Evolutionary conservation across 2,329 filamentous ascomycete genomes (phyloP).

Genomic region (Bipolaris bicolor): DNA sequence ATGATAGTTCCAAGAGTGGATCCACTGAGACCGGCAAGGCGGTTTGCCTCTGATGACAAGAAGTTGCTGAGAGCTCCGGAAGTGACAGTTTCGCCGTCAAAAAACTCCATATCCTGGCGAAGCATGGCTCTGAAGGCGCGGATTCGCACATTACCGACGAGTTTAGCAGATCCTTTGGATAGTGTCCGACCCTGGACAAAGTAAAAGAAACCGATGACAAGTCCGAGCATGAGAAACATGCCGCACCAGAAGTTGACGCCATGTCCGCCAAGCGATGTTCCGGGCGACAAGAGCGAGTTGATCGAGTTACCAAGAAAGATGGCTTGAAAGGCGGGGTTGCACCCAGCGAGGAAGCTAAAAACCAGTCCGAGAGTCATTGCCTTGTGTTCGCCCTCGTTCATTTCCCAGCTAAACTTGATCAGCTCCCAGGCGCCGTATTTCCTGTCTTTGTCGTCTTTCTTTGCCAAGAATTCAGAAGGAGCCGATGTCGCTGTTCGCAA

Average conservation of each 20-base stretch:
- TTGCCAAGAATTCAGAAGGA: slow-evolving; percentile 67
- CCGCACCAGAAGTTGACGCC: slow-evolving; percentile 68
- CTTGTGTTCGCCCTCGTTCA: slow-evolving; percentile 44
- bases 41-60: slow-evolving; percentile 76
- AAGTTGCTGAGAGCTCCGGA: slow-evolving; percentile 81
- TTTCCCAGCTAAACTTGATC: slow-evolving; percentile 40
- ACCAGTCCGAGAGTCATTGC: slow-evolving; percentile 53
- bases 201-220: slow-evolving; percentile 35
- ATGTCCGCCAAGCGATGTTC: slow-evolving; percentile 60
- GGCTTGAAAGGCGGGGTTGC: slow-evolving; percentile 61
- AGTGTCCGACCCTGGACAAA: slow-evolving; percentile 57
- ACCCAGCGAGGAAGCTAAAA: slow-evolving; percentile 44
- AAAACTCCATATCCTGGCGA: slow-evolving; percentile 83
- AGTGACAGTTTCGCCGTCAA: slow-evolving; percentile 88
- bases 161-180: slow-evolving; percentile 60
- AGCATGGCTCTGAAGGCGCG: slow-evolving; percentile 85
- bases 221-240: slow-evolving; percentile 47
- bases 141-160: slow-evolving; percentile 83
- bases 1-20: slow-evolving; percentile 86
- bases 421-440: slow-evolving; percentile 52
- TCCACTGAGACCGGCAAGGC: slow-evolving; percentile 87
- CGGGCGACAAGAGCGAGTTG: slow-evolving; percentile 66
- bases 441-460: slow-evolving; percentile 32
- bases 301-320: slow-evolving; percentile 86
- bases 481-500: slow-evolving; percentile 49